phyloP scores from a whole-genome alignment of 1,284 basidiomycete genomes.

The Takashimella tepidaria region DNA sequence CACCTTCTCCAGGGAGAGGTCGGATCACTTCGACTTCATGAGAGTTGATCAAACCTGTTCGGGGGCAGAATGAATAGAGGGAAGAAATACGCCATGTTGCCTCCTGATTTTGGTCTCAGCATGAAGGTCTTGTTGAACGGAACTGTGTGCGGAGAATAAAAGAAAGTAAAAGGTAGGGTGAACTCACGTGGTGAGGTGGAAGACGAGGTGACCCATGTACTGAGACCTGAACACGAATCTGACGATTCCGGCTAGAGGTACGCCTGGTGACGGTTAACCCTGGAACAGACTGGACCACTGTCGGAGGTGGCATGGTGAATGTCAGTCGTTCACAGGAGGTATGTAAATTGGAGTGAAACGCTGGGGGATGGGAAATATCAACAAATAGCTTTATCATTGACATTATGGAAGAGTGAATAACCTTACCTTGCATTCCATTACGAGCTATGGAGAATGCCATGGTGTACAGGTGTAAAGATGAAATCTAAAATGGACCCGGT shows the following conservation, averaged over 20 bases:
- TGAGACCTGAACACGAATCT: conserved; percentile 40
- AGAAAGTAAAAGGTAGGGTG: too few species aligned
- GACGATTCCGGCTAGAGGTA: conserved; percentile 26
- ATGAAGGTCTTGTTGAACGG: too few species aligned
- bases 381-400: too few species aligned
- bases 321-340: conserved; percentile 40
- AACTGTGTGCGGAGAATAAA: not conserved
- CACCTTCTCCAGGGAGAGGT: conserved; percentile 47
- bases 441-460: conserved; percentile 43
- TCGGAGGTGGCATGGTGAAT: conserved; percentile 26
- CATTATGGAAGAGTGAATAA: not conserved
- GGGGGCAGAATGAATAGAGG: conserved; percentile 47
- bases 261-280: conserved; percentile 1
- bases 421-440: conserved; percentile 46
- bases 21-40: conserved; percentile 49
- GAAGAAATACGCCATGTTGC: conserved; percentile 45
- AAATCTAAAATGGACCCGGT: too few species aligned
- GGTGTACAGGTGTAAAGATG: conserved; percentile 37
- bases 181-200: conserved; percentile 37
- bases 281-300: conserved; percentile 6
- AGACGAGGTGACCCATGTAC: conserved; percentile 39
- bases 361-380: too few species aligned
- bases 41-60: conserved; percentile 40
- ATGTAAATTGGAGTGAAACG: conserved; percentile 40
- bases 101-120: conserved; percentile 13